These are phyloP conservation scores for Ophiorrhiza pumila DNA, from an alignment of 257 asterid species.

Conservation along the genomic window DNA sequence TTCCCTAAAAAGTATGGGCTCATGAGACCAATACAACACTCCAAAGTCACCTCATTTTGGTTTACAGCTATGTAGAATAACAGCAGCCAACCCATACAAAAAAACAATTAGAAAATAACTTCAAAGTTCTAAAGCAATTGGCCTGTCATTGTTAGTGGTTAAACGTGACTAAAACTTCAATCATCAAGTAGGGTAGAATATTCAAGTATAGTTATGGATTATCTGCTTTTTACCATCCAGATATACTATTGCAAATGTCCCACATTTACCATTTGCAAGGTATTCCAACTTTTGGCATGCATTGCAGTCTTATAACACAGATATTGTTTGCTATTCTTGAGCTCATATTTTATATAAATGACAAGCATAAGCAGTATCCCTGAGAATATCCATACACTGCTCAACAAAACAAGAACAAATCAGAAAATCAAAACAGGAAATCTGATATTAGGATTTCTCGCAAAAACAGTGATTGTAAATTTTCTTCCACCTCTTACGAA, in stretches of 20 bases:
- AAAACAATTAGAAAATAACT: background rate
- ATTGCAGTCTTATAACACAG: background rate
- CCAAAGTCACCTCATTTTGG: too few species aligned
- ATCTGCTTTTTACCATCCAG: background rate
- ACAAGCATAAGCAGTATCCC: background rate
- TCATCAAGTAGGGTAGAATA: background rate
- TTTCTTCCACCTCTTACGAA: background rate
- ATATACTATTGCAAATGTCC: background rate
- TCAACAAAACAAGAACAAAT: too few species aligned
- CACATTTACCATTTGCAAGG: background rate
- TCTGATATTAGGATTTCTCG: background rate
- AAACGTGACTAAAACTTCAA: background rate
- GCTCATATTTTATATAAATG: background rate
- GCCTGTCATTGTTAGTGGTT: background rate
- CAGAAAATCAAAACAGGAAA: background rate
- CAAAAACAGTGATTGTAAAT: background rate
- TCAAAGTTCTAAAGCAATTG: background rate
- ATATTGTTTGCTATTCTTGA: background rate
- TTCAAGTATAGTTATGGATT: background rate
- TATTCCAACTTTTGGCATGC: background rate
- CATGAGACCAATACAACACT: background rate
- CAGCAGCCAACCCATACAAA: background rate
- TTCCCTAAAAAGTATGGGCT: background rate
- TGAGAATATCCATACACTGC: too few species aligned
- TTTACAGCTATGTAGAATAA: background rate